Base-by-base conservation (phyloP, 2,329 filamentous ascomycete genomes). In the Cladophialophora bantiana region DNA sequence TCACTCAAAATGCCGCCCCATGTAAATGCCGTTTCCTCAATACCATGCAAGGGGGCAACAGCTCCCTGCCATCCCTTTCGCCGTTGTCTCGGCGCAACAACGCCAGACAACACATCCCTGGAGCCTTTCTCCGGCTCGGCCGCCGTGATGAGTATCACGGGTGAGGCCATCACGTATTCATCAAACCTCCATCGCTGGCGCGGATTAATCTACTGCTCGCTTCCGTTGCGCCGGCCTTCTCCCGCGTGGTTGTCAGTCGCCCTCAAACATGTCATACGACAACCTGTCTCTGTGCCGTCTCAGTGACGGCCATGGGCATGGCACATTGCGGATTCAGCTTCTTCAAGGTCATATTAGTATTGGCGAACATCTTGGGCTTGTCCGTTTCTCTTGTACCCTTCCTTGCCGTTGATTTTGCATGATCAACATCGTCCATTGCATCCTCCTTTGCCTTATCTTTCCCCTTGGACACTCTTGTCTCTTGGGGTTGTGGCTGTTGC, bases 281-380 rank as follows among this genome's bases (percentile, higher is more conserved):
- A 18, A 71, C 70, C 40, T 70, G 68, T 15, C 64, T 55, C 42
- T 68, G 60, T 15, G 66, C 68, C 7, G 68, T 68, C 57, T 70
- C 58, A 7, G 56, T 67, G 50, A 70, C 68, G 38, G 59, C 40
- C 55, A 66, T 31, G 5, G 70, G 64, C 15, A 62, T 32, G 10
- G 70, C 70, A 61, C 70, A 71, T 35, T 64, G 64, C 32, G 68
- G 66, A 34, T 61, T 70, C 34, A 66, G 40, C 55, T 70, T 68
- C 45, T 67, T 62, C 31, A 62, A 35, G 26, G 50, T 31, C 45
- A 61, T 34, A 45, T 48, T 38, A 15, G 31, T 61, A 48, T 15
- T 48, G 32, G 36, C 10, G 58, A 70, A 66, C 7, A 64, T 55
- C 45, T 68, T 65, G 48, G 65, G 70, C 45, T 53, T 61, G 35